Evolutionary conservation across 2,329 filamentous ascomycete genomes (phyloP), one percentile per base, ranked within the genome.

Genomic region (Aspergillus oerlinghausenensis): DNA sequence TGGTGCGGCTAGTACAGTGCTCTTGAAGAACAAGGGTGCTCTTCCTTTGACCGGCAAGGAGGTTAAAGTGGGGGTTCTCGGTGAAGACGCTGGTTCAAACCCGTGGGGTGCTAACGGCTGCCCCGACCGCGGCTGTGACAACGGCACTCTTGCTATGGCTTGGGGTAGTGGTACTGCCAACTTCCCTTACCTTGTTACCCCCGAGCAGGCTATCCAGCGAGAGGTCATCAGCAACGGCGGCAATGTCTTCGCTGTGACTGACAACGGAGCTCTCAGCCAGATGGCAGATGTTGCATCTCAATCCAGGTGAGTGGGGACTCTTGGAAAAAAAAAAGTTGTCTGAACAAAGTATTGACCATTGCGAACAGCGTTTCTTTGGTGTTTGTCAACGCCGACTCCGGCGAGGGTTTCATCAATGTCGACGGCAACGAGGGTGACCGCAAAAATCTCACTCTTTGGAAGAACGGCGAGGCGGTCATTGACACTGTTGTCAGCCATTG

Each of bases 361-460:
- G 32, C 3, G 48, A 10, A 26, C 51, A 72, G 76, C 51, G 79
- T 81, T 25, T 77, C 82, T 23, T 82, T 99, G 45, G 92, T 97
- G 10, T 97, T 97, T 66, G 92, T 90, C 67, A 96, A 96, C 64
- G 87, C 92, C 14, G 82, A 92, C 70, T 84, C 88, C 3, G 93
- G 93, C 53, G 94, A 97, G 75, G 92, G 90, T 5, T 97, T 84
- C 76, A 91, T 97, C 67, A 82, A 77, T 28, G 84, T 95, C 1
- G 93, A 92, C 60, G 88, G 85, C 54, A 97, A 97, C 71, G 79
- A 82, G 57, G 94, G 94, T 56, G 93, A 97, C 73, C 88, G 94
- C 53, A 92, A 92, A 67, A 97, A 99, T 75, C 80, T 99, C 40
- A 96, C 92, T 0, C 80, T 96, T 0, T 97, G 93, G 93, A 81